Evolutionary conservation across 2,329 filamentous ascomycete species (phyloP).

Genomic region (Trichoderma koningiopsis): DNA sequence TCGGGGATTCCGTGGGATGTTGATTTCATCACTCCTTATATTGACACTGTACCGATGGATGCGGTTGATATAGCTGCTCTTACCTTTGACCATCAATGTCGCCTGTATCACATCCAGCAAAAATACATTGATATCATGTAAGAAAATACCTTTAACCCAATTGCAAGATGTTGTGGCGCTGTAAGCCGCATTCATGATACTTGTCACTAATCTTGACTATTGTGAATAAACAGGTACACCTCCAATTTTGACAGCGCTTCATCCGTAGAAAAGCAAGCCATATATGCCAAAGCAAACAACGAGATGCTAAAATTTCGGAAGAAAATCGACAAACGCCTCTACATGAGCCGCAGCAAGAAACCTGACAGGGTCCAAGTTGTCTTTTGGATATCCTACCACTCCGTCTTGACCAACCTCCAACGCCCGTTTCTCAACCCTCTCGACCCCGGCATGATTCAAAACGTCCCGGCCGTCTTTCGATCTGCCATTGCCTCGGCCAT

Average conservation of each 20-base stretch:
- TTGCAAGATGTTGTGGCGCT: background rate
- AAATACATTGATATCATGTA: conserved; percentile 17
- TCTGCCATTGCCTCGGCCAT: background rate
- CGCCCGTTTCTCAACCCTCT: conserved; percentile 6
- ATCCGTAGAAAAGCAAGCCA: conserved; percentile 5
- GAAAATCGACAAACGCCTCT: conserved; percentile 21
- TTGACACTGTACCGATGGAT: conserved; percentile 11
- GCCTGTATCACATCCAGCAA: background rate
- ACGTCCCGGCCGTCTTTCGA: conserved; percentile 4
- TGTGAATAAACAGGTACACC: background rate
- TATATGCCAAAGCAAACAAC: conserved; percentile 14
- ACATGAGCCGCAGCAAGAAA: conserved; percentile 11
- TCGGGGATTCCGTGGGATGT: conserved; percentile 10
- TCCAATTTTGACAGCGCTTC: background rate
- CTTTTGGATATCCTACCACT: conserved; percentile 25
- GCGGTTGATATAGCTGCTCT: background rate
- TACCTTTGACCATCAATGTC: conserved; percentile 21
- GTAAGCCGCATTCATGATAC: background rate
- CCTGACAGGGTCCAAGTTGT: conserved; percentile 13
- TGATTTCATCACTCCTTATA: conserved; percentile 14
- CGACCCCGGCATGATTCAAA: background rate
- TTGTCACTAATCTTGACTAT: background rate
- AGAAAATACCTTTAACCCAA: background rate
- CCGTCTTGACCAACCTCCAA: conserved; percentile 14
- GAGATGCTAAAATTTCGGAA: conserved; percentile 9